A percentile compares a stretch with the other conserved stretches of the same genome.
phyloP scores from a whole-genome alignment of 345 rosid species.

The Ceriops tagal region DNA sequence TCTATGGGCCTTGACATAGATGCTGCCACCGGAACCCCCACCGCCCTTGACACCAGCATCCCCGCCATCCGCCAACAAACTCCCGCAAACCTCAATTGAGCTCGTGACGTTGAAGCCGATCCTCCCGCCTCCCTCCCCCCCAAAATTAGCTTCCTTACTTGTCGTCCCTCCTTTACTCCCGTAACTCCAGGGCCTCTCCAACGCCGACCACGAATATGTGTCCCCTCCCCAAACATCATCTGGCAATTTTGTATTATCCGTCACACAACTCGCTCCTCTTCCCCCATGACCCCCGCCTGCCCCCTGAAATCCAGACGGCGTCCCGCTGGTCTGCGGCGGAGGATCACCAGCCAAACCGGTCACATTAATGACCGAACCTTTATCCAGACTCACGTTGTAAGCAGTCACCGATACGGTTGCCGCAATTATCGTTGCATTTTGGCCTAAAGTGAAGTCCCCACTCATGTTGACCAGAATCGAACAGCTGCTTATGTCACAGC shows the following conservation, averaged over 20 bases:
- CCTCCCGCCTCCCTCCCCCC: conserved; percentile 72
- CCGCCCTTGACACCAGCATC: conserved; percentile 57
- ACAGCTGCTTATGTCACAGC: conserved; percentile 46
- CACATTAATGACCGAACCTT: conserved; percentile 45
- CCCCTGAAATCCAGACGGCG: conserved; percentile 54
- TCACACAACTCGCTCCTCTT: conserved; percentile 61
- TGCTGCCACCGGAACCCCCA: conserved; percentile 76
- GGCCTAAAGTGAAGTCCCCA: conserved; percentile 43
- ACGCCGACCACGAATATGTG: conserved; percentile 60
- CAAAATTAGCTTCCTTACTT: conserved; percentile 50
- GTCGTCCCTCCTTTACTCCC: conserved; percentile 77
- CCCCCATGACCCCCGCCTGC: conserved; percentile 72
- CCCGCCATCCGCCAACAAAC: conserved; percentile 54
- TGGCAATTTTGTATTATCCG: conserved; percentile 52
- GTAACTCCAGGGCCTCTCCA: conserved; percentile 61
- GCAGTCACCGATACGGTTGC: conserved; percentile 48
- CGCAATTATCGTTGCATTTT: conserved; percentile 25
- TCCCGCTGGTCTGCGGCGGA: conserved; percentile 61
- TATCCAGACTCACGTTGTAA: conserved; percentile 31
- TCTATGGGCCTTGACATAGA: conserved; percentile 49
- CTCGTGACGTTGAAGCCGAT: conserved; percentile 34
- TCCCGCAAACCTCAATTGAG: conserved; percentile 43
- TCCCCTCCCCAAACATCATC: conserved; percentile 83
- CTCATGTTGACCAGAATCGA: conserved; percentile 45
- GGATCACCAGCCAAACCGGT: conserved; percentile 58